Evolutionary conservation across 768 basidiomycete genomes (phyloP).

Genomic region (Hirschioporus abietinus): DNA sequence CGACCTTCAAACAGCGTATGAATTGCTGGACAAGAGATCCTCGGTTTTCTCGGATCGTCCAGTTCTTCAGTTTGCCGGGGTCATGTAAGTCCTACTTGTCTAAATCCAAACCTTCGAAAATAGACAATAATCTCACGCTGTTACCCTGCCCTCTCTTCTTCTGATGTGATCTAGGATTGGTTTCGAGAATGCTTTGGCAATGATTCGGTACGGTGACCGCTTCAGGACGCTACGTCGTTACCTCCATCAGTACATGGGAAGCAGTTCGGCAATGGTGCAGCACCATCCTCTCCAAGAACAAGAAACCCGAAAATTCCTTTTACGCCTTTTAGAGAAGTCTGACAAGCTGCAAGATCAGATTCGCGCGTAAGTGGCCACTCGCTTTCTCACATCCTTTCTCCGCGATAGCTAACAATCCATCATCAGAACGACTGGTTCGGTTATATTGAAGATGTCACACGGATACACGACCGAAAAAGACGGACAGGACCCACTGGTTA

Average conservation of each 20-base stretch:
- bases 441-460: slow-evolving; percentile 13
- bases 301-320: slow-evolving; percentile 26
- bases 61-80: slow-evolving; percentile 59
- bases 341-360: slow-evolving; percentile 21
- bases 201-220: slow-evolving; percentile 22
- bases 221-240: slow-evolving; percentile 26
- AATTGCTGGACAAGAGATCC: slow-evolving; percentile 67
- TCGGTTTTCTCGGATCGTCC: slow-evolving; percentile 75
- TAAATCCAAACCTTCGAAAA: neutral
- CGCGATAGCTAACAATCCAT: neutral
- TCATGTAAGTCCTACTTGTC: slow-evolving; percentile 44
- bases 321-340: slow-evolving; percentile 24
- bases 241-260: slow-evolving; percentile 23
- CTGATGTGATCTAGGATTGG: slow-evolving; percentile 11
- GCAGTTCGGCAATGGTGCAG: slow-evolving; percentile 17
- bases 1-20: slow-evolving; percentile 49
- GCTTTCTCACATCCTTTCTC: neutral
- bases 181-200: slow-evolving; percentile 22
- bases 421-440: slow-evolving; percentile 8
- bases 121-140: too few species aligned
- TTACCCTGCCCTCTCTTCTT: neutral
- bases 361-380: slow-evolving; percentile 27
- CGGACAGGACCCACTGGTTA: slow-evolving; percentile 10
- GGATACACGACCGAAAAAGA: slow-evolving; percentile 13
- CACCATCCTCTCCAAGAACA: slow-evolving; percentile 25